Base-by-base conservation (phyloP, 2,329 filamentous ascomycete species). In the Cryphonectria carpinicola region DNA sequence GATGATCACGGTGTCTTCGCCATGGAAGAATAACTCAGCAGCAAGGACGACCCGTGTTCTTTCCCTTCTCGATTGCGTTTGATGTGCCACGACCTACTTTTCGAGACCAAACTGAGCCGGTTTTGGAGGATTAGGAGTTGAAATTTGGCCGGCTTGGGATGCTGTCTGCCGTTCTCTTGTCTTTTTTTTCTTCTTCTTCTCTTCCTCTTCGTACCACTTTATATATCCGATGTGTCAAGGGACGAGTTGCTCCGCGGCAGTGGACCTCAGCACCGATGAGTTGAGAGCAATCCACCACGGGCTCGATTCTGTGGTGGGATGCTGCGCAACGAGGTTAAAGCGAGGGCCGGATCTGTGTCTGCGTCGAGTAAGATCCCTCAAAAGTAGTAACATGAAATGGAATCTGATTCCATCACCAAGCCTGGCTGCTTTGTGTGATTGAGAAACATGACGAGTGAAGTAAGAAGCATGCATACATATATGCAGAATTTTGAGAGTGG, bases 1-100 rank as follows among this genome's bases (percentile, higher is more conserved):
- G 94, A 97, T 73, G 95, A 98, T 75, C 95, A 98, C 75, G 95
- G 95, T 78, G 92, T 98, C 77, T 99, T 99, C 84, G 95, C 95
- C 75, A 98, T 98, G 95, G 96, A 99, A 82, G 94, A 97, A 81
- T 96, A 86, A 83, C 8, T 65, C 32, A 70, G 62, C 63, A 49
- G 62, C 63, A 49, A 35, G 25, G 61, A 61, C 54, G 39, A 67
- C 49, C 60, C 60, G 58, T 69, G 49, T 68, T 35, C 10, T 11
- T 11, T 37, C 10, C n/a, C 32, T 58, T 68, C 63, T 65, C 70
- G 69, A 61, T 69, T 28, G 69, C 71, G 67, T 69, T 71, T 72
- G 63, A 72, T 71, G 66, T 72, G 64, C 66, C 69, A 72, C 58
- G 71, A 68, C 61, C 68, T 72, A 69, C 66, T 65, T 43, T 71